phyloP scores from a whole-genome alignment of 140 eudicot genomes.

The Senecio squalidus region DNA sequence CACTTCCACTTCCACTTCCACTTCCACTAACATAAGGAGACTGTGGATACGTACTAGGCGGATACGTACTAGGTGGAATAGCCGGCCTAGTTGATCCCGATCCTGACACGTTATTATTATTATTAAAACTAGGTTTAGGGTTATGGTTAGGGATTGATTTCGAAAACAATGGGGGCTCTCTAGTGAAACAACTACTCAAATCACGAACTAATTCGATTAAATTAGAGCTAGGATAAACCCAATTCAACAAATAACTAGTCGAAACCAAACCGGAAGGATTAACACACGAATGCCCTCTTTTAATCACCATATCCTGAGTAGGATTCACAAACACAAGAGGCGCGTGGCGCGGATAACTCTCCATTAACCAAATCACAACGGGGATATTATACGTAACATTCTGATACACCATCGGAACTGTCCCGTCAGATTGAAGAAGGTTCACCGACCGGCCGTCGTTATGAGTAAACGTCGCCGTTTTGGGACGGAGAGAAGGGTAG shows the following conservation, averaged over 20 bases:
- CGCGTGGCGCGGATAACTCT: conserved; percentile 63
- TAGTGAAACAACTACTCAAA: conserved; percentile 42
- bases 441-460: conserved; percentile 1
- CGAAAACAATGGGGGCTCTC: conserved; percentile 66
- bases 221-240: conserved; percentile 78
- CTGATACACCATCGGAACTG: neutral
- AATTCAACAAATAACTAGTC: conserved; percentile 49
- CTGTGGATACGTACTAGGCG: conserved; percentile 47
- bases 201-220: conserved; percentile 50
- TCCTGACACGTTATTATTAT: neutral
- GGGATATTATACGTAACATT: conserved; percentile 40
- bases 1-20: conserved; percentile 17
- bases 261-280: conserved; percentile 65
- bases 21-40: conserved; percentile 39
- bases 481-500: neutral
- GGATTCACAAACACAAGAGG: conserved; percentile 75
- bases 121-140: conserved; percentile 34
- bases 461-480: too few relatives aligned
- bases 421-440: neutral
- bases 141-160: conserved; percentile 29
- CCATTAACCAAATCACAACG: conserved; percentile 64
- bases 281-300: conserved; percentile 59
- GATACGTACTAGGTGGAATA: conserved; percentile 50
- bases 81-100: conserved; percentile 51
- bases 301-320: conserved; percentile 69